Percentiles rank a stretch among this genome's conserved stretches.
Conservation (phyloP, 768 basidiomycete species). For the Suillus sp. region DNA sequence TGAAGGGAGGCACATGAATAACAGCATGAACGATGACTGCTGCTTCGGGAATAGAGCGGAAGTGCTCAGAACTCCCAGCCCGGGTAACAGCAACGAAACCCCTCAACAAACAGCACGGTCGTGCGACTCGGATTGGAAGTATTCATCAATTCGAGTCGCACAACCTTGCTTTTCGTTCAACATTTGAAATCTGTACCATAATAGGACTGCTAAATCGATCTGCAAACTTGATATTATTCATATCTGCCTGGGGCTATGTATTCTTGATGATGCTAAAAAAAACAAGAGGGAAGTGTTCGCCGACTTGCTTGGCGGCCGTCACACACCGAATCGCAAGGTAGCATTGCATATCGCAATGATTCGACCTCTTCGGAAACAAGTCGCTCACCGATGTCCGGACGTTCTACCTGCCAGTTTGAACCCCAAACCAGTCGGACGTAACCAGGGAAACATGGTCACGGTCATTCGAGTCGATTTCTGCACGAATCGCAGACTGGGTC, state of each 20-base stretch:
- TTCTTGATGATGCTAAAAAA: not conserved
- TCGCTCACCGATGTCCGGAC: not conserved
- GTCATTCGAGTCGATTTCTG: not conserved
- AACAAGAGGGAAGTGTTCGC: not conserved
- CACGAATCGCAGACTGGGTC: not conserved
- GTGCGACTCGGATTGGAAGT: not conserved
- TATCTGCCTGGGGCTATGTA: not conserved
- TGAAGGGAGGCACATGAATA: not conserved
- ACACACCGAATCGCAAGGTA: not conserved
- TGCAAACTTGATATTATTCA: not conserved
- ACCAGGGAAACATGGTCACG: conserved; percentile 2
- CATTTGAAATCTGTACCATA: not conserved
- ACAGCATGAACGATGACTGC: not conserved
- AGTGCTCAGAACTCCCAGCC: not conserved
- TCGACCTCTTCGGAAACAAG: not conserved
- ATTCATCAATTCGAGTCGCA: conserved; percentile 2
- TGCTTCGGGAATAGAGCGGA: not conserved
- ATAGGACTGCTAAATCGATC: not conserved
- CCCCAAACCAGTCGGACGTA: conserved; percentile 7
- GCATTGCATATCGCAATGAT: not conserved
- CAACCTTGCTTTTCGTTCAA: not conserved
- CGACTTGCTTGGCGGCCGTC: not conserved
- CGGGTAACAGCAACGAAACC: not conserved
- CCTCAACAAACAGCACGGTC: not conserved
- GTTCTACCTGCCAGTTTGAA: not conserved